These are phyloP conservation scores for Botrytis fabae DNA, from an alignment of 2,329 filamentous ascomycete species.

Conservation along the genomic window DNA sequence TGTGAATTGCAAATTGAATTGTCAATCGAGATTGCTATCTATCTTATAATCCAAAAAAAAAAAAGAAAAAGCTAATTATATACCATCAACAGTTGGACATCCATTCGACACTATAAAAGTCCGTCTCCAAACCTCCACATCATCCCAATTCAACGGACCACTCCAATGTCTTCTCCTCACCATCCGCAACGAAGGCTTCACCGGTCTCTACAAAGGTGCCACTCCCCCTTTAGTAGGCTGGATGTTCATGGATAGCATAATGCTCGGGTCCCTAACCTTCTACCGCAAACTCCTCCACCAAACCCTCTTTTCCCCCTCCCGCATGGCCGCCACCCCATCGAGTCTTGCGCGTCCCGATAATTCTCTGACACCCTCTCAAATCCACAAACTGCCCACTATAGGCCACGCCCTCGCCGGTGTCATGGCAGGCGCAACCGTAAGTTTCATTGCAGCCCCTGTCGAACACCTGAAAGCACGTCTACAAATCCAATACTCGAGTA, in stretches of 20 bases:
- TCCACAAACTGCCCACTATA: conserved; percentile 63
- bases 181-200: conserved; percentile 77
- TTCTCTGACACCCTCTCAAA: conserved; percentile 38
- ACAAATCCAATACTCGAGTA: conserved; percentile 87
- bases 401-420: conserved; percentile 89
- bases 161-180: conserved; percentile 84
- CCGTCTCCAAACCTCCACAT: conserved; percentile 81
- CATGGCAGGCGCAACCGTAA: conserved; percentile 84
- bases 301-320: conserved; percentile 66
- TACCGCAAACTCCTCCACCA: conserved; percentile 84
- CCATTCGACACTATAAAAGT: conserved; percentile 98
- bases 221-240: conserved; percentile 90
- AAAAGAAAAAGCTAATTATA: conserved; percentile 1
- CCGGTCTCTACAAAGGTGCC: conserved; percentile 90
- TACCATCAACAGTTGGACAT: conserved; percentile 53
- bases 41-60: background rate
- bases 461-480: conserved; percentile 94
- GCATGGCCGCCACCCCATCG: conserved; percentile 38
- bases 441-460: conserved; percentile 87
- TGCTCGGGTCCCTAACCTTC: conserved; percentile 88
- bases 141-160: conserved; percentile 78
- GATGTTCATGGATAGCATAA: conserved; percentile 95
- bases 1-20: background rate
- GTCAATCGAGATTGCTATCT: background rate
- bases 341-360: conserved; percentile 27